Conservation (phyloP, 208 protist genomes). For the Trypanosoma grayi region DNA sequence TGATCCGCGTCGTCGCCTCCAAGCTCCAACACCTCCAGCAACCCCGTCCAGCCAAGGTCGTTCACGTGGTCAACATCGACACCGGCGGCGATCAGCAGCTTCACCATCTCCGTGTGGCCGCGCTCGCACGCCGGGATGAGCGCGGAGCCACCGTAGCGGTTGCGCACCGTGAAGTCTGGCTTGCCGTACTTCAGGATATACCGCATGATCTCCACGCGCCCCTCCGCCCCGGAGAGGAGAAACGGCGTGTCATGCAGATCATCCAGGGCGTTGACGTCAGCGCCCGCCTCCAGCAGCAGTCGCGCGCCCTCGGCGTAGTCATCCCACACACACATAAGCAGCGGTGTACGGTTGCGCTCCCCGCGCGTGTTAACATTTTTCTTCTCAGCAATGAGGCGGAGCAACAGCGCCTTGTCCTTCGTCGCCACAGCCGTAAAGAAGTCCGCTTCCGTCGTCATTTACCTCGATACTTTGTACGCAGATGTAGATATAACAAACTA, state of each 20-base stretch:
- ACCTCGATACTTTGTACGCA: too few species aligned
- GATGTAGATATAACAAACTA: too few species aligned
- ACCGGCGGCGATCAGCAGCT: conserved; percentile 34
- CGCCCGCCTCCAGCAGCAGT: conserved; percentile 24
- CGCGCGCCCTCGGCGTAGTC: conserved; percentile 40
- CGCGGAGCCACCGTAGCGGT: conserved; percentile 38
- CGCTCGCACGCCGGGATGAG: conserved; percentile 52
- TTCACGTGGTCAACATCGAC: conserved; percentile 50
- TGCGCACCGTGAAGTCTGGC: conserved; percentile 38
- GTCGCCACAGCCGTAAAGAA: conserved; percentile 43
- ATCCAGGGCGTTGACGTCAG: conserved; percentile 51
- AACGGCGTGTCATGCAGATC: conserved; percentile 60
- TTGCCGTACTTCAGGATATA: conserved; percentile 39
- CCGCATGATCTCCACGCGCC: conserved; percentile 42
- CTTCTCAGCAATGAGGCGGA: conserved; percentile 28
- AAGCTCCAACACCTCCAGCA: conserved; percentile 44
- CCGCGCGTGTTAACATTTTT: conserved; percentile 35
- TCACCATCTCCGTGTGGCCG: conserved; percentile 42
- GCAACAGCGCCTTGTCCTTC: conserved; percentile 25
- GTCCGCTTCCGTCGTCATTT: conserved; percentile 1
- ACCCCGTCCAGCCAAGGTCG: conserved; percentile 33
- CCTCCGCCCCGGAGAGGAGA: conserved; percentile 43
- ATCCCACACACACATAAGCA: conserved; percentile 54
- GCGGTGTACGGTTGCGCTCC: conserved; percentile 39
- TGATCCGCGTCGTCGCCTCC: conserved; percentile 61